phyloP scores from a whole-genome alignment of 2,329 filamentous ascomycete genomes.

The Neofusicoccum ribis region DNA sequence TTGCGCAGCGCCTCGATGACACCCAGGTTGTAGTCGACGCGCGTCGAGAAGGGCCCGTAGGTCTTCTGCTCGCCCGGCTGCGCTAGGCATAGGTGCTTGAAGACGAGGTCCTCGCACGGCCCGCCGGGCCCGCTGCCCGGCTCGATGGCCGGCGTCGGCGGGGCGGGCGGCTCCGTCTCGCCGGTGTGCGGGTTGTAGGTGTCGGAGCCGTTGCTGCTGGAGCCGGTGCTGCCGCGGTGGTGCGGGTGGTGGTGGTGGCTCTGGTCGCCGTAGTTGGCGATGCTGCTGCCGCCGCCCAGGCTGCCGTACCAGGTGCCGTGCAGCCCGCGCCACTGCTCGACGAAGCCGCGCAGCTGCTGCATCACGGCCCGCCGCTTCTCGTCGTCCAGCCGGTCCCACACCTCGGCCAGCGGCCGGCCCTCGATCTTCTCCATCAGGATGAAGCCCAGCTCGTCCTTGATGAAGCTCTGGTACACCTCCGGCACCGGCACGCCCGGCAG shows the following conservation, averaged over 20 bases:
- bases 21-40: conserved; percentile 21
- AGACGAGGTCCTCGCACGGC: conserved; percentile 15
- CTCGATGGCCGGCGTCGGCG: not conserved
- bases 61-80: conserved; percentile 16
- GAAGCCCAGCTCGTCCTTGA: conserved; percentile 15
- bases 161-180: not conserved
- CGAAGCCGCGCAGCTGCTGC: conserved; percentile 21
- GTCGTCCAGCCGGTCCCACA: conserved; percentile 20
- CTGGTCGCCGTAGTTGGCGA: conserved; percentile 20
- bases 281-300: conserved; percentile 21
- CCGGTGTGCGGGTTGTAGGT: conserved; percentile 1
- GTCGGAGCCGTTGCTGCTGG: not conserved
- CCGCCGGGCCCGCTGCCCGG: conserved; percentile 10
- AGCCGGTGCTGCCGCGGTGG: not conserved
- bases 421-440: conserved; percentile 26
- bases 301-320: conserved; percentile 23
- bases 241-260: not conserved
- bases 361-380: conserved; percentile 17
- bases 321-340: conserved; percentile 22
- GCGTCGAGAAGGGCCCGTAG: conserved; percentile 23
- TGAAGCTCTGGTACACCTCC: conserved; percentile 18
- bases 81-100: conserved; percentile 13
- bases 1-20: conserved; percentile 21
- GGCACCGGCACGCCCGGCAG: not conserved
- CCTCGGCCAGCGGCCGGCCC: conserved; percentile 21